phyloP scores from a whole-genome alignment of 305 asterid genomes.

The Withania somnifera region DNA sequence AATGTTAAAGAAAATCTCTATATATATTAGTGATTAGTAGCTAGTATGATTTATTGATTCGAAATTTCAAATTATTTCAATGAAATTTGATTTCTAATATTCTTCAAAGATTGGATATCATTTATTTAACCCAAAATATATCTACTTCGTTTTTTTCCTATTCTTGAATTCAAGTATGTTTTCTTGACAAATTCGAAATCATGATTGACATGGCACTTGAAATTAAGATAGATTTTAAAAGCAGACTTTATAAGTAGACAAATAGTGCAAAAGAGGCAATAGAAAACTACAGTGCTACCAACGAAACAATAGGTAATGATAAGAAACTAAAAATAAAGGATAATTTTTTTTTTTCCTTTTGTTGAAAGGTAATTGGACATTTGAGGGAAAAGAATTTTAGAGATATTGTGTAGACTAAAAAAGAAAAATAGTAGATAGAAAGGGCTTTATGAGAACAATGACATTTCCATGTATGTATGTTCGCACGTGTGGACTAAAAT shows the following conservation, averaged over 20 bases:
- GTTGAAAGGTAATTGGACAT: not conserved
- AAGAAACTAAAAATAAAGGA: too few relatives aligned
- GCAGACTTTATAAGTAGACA: too few relatives aligned
- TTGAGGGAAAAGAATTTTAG: not conserved
- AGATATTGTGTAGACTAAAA: not conserved
- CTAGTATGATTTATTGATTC: not conserved
- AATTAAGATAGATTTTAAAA: not conserved
- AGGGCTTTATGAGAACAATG: constrained; percentile 18
- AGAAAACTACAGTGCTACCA: too few relatives aligned
- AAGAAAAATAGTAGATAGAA: not conserved
- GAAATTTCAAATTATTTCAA: not conserved
- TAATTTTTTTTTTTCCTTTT: not conserved
- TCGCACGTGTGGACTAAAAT: constrained; percentile 37
- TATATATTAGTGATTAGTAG: too few relatives aligned
- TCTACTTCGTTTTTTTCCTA: not conserved
- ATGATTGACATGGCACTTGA: not conserved
- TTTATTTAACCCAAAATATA: not conserved
- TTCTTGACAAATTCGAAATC: not conserved
- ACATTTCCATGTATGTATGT: constrained; percentile 20
- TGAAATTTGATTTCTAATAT: not conserved
- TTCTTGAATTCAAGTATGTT: not conserved
- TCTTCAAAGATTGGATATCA: not conserved
- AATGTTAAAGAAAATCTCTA: not conserved
- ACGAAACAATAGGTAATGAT: too few relatives aligned
- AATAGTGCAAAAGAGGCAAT: too few relatives aligned